These are phyloP conservation scores for Pseudocercospora ulei DNA, from an alignment of 2,329 filamentous ascomycete species.

Conservation along the genomic window DNA sequence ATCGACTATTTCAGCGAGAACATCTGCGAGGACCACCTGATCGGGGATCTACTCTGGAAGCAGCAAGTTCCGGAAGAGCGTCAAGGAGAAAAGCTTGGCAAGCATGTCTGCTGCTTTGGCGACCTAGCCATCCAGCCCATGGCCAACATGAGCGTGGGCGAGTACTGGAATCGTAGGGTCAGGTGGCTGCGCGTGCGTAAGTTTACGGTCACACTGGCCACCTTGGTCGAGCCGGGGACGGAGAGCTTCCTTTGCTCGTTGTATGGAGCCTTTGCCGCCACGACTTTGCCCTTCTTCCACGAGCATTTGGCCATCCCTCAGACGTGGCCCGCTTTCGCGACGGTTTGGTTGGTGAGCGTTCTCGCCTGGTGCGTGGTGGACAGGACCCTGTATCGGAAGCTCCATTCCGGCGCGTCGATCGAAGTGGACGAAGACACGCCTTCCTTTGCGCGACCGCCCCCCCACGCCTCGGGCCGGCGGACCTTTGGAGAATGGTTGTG, in stretches of 20 bases:
- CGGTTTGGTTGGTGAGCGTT: constrained; percentile 59
- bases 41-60: constrained; percentile 84
- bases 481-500: constrained; percentile 61
- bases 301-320: constrained; percentile 46
- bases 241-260: constrained; percentile 76
- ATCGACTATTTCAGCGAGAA: constrained; percentile 91
- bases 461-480: constrained; percentile 42
- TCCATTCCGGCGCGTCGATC: constrained; percentile 65
- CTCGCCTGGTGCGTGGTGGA: constrained; percentile 65
- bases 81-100: constrained; percentile 47
- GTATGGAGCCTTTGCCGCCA: constrained; percentile 69
- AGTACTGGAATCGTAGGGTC: constrained; percentile 71
- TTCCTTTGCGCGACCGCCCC: constrained; percentile 53
- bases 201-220: constrained; percentile 82
- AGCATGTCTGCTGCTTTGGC: constrained; percentile 74
- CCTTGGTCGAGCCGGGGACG: constrained; percentile 83
- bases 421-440: constrained; percentile 65
- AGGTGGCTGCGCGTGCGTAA: constrained; percentile 90
- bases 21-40: constrained; percentile 95
- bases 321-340: constrained; percentile 58
- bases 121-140: constrained; percentile 88
- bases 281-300: constrained; percentile 58
- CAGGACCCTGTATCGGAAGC: constrained; percentile 58
- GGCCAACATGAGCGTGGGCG: constrained; percentile 62
- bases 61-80: constrained; percentile 43